These are phyloP conservation scores for Aspergillus sp. DNA, from an alignment of 2,329 filamentous ascomycete species.

Conservation along the genomic window DNA sequence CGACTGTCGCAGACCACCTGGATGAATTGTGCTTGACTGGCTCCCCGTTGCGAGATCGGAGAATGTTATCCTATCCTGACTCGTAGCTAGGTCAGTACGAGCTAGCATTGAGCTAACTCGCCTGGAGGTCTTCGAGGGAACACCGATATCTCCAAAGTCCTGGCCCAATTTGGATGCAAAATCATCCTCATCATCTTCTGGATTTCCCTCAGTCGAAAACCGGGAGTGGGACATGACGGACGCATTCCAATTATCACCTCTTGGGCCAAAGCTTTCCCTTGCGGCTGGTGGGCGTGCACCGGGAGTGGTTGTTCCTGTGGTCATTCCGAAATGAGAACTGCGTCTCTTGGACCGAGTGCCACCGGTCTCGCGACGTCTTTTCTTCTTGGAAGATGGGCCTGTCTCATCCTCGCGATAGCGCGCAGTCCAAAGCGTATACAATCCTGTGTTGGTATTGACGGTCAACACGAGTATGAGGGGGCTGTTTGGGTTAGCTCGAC, in stretches of 20 bases:
- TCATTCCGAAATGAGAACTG: constrained; percentile 62
- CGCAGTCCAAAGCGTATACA: constrained; percentile 83
- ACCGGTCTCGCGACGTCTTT: constrained; percentile 52
- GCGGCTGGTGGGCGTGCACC: constrained; percentile 62
- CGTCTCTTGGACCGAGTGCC: constrained; percentile 67
- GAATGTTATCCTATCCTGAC: constrained; percentile 78
- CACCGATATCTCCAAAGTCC: constrained; percentile 57
- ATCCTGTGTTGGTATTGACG: constrained; percentile 70
- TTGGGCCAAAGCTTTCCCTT: constrained; percentile 73
- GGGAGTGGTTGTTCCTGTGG: constrained; percentile 75
- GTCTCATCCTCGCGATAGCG: constrained; percentile 70
- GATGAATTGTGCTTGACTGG: constrained; percentile 34
- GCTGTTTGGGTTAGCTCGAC: constrained; percentile 40
- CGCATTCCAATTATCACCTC: constrained; percentile 44
- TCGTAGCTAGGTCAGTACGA: constrained; percentile 80
- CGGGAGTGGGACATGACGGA: constrained; percentile 41
- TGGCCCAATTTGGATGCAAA: constrained; percentile 71
- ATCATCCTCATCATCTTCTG: constrained; percentile 59
- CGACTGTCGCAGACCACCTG: constrained; percentile 64
- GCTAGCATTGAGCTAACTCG: constrained; percentile 90
- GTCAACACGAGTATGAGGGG: constrained; percentile 76
- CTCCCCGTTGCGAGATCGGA: constrained; percentile 63
- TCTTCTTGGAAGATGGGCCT: constrained; percentile 43
- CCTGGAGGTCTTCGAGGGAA: constrained; percentile 63
- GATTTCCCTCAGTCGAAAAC: constrained; percentile 51